Conservation (phyloP, 257 asterid genomes). For the Ilex aquifolium region DNA sequence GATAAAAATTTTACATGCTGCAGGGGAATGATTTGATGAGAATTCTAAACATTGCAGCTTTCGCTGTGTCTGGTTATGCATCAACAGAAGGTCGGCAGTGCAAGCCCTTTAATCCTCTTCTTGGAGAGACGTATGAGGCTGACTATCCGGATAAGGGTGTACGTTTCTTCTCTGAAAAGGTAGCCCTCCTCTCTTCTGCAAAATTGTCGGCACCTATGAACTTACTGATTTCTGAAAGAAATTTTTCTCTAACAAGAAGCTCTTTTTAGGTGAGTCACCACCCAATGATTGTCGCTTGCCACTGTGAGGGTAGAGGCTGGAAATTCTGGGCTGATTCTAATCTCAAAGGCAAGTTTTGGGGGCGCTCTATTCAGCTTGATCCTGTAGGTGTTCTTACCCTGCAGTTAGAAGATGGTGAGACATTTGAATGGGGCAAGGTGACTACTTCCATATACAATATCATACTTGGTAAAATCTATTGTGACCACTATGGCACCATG, state of each 20-base stretch:
- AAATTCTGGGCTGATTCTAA: conserved; percentile 97
- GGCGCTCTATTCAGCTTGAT: conserved; percentile 97
- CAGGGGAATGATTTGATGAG: conserved; percentile 99
- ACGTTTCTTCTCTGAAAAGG: conserved; percentile 95
- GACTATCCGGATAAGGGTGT: conserved; percentile 98
- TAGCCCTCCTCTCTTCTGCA: conserved; percentile 20
- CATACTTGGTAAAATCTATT: conserved; percentile 88
- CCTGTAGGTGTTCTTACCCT: conserved; percentile 87
- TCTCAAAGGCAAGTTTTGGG: conserved; percentile 99
- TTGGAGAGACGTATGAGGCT: conserved; percentile 97
- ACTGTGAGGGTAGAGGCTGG: conserved; percentile 96
- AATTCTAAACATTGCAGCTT: conserved; percentile 89
- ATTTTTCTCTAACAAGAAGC: neutral
- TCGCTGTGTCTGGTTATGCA: conserved; percentile 98
- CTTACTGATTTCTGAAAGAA: neutral
- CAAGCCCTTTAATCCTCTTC: conserved; percentile 98
- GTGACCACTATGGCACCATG: conserved; percentile 97
- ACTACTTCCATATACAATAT: conserved; percentile 96
- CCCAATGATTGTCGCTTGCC: conserved; percentile 98
- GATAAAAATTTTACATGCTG: conserved; percentile 18
- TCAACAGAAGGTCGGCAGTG: conserved; percentile 98
- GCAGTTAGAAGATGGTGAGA: conserved; percentile 93
- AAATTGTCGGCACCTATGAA: neutral
- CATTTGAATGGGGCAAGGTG: conserved; percentile 98
- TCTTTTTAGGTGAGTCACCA: conserved; percentile 90